phyloP scores from a whole-genome alignment of 768 basidiomycete genomes.

The Podaxis sp. region DNA sequence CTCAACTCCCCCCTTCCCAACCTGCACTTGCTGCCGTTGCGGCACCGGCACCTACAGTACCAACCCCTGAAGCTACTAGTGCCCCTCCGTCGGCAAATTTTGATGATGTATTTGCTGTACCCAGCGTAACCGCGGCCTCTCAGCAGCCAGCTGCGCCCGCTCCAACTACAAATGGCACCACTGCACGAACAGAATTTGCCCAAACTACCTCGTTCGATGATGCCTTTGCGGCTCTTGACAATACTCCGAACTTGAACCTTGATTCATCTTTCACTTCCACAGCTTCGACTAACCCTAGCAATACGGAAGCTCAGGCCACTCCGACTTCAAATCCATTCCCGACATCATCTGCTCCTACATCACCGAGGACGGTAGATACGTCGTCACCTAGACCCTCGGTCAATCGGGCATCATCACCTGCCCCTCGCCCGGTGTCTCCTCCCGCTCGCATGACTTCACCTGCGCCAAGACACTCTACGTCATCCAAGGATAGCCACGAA shows the following conservation, averaged over 20 bases:
- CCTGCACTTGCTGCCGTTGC: background rate
- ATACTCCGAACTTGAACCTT: slow-evolving; percentile 29
- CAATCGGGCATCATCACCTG: slow-evolving; percentile 39
- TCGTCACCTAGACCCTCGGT: slow-evolving; percentile 37
- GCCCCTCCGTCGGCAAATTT: slow-evolving; percentile 13
- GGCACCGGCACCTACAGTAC: background rate
- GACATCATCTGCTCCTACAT: slow-evolving; percentile 9
- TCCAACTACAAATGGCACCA: slow-evolving; percentile 5
- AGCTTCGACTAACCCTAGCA: slow-evolving; percentile 6
- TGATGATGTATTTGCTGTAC: slow-evolving; percentile 20
- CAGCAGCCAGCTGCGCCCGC: slow-evolving; percentile 7
- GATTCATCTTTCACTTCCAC: slow-evolving; percentile 19
- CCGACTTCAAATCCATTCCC: slow-evolving; percentile 15
- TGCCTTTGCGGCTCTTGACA: slow-evolving; percentile 48
- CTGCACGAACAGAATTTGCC: background rate
- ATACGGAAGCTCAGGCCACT: slow-evolving; percentile 8
- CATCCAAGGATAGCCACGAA: slow-evolving; percentile 57
- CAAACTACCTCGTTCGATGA: slow-evolving; percentile 30
- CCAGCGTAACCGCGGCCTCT: slow-evolving; percentile 1
- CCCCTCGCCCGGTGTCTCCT: slow-evolving; percentile 43
- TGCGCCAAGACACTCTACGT: slow-evolving; percentile 58
- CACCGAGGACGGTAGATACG: slow-evolving; percentile 33
- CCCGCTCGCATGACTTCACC: slow-evolving; percentile 58
- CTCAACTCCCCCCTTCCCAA: background rate
- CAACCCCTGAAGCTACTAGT: background rate